Base-by-base conservation (phyloP, 2,329 filamentous ascomycete species). In the Microascus cirrosus region DNA sequence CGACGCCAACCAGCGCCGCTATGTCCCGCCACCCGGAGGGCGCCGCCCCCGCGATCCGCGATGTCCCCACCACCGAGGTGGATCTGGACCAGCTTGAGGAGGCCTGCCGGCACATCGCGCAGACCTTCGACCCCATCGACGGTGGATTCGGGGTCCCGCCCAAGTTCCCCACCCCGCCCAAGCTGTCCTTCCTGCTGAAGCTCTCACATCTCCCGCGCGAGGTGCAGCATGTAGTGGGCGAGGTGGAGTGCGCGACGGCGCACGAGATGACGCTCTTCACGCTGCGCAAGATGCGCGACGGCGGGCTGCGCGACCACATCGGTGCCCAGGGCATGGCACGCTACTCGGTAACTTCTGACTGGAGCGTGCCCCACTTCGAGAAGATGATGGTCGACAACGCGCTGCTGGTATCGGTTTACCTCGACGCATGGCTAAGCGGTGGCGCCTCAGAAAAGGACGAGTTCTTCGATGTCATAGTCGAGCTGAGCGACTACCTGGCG, bases 301-400 rank as follows among this genome's bases (percentile, higher is more conserved):
- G 81, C 55, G 79, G 77, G 4, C 64, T 84, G 60, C 72, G 77
- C 56, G 81, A 84, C 60, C 81, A 84, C 59, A 67, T 84, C 10
- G 78, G 79, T 1, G 75, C 74, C 1, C 67, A 67, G 7, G 81
- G 81, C 3, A 83, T 84, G 63, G 73, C 78, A 39, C 83, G 93
- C 56, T 96, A 95, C 68, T 95, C 90, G 15, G 87, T 95, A 8
- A 97, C 93, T 0, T 77, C 84, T 15, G 89, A 97, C 71, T 99
- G 94, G 94, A 89, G 87, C 61, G 76, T 97, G 53, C 94, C 94
- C 12, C 92, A 96, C 69, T 99, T 97, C 65, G 94, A 99, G 74
- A 97, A 97, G 75, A 91, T 97, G 81, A 81, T 96, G 11, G 91
- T 90, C 58, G 94, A 97, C 67, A 95, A 99, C 66, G 86, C 89